These are phyloP conservation scores for Yarrowia sp. DNA, from an alignment of 805 yeast species.

Conservation along the genomic window DNA sequence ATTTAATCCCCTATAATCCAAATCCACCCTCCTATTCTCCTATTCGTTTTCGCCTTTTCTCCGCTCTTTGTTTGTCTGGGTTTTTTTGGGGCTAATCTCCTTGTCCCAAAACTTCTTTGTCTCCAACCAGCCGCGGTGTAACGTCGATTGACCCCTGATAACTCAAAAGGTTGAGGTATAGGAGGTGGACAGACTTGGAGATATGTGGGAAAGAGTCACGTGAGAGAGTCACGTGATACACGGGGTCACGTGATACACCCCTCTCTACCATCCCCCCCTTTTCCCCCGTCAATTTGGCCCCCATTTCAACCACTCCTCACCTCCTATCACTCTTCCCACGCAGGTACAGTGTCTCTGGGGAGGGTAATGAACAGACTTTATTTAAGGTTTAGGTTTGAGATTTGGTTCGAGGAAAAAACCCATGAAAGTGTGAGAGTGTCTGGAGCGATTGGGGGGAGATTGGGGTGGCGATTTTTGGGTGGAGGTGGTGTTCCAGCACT, in stretches of 20 bases:
- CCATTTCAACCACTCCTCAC: background rate
- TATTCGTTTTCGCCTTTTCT: too few relatives aligned
- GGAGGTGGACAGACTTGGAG: too few relatives aligned
- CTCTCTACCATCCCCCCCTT: too few relatives aligned
- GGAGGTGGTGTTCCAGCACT: too few relatives aligned
- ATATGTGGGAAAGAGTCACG: too few relatives aligned
- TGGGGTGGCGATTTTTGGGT: too few relatives aligned
- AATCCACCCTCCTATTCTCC: background rate
- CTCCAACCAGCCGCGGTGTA: conserved; percentile 29
- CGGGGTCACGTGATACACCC: too few relatives aligned
- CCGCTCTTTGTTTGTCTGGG: too few relatives aligned
- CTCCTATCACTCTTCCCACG: conserved; percentile 9
- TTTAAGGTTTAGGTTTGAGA: background rate
- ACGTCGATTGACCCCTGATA: conserved; percentile 38
- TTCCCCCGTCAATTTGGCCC: too few relatives aligned
- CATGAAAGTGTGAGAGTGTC: conserved; percentile 21
- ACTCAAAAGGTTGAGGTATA: conserved; percentile 5
- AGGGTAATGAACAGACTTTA: background rate
- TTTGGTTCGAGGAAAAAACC: conserved; percentile 8
- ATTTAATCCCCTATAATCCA: too few relatives aligned
- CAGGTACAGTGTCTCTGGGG: conserved; percentile 36
- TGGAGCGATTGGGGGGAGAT: too few relatives aligned
- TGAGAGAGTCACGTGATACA: too few relatives aligned
- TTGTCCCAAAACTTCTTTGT: background rate
- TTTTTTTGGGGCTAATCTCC: background rate